Evolutionary conservation across 306 rosid species (phyloP).

Genomic region (Carpinus viminea): DNA sequence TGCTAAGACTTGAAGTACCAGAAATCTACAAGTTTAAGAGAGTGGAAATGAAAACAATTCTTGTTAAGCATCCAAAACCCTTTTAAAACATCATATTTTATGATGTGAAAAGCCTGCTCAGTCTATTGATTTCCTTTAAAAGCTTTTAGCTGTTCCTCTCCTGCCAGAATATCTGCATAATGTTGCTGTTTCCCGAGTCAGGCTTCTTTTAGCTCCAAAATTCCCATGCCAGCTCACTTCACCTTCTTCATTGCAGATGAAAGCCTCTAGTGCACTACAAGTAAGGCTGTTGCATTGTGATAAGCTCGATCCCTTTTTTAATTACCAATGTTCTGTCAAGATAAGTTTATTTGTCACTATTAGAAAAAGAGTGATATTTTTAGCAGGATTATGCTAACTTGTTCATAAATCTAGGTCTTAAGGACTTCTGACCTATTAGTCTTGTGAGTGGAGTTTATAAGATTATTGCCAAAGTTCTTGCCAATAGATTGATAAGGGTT

Average conservation of each 20-base stretch:
- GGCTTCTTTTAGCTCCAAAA: neutral
- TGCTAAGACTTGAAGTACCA: neutral
- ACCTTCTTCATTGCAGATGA: neutral
- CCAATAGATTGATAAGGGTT: no score
- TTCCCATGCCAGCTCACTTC: neutral
- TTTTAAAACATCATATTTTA: neutral
- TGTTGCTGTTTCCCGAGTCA: neutral
- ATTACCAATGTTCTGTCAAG: neutral
- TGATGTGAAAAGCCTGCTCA: neutral
- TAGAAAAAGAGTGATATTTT: neutral
- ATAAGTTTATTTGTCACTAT: neutral
- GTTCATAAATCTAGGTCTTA: neutral
- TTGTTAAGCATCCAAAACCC: neutral
- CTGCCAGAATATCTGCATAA: neutral
- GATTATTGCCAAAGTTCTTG: no score
- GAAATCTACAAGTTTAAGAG: neutral
- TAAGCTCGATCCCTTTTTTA: neutral
- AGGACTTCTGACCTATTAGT: no score
- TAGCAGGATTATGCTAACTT: neutral
- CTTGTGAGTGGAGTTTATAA: no score
- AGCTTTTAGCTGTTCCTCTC: neutral
- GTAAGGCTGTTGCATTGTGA: neutral
- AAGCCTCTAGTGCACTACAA: neutral
- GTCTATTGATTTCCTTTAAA: neutral
- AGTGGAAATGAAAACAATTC: neutral